Evolutionary conservation across 1,284 basidiomycete genomes (phyloP).

Genomic region (Moesziomyces antarcticus): DNA sequence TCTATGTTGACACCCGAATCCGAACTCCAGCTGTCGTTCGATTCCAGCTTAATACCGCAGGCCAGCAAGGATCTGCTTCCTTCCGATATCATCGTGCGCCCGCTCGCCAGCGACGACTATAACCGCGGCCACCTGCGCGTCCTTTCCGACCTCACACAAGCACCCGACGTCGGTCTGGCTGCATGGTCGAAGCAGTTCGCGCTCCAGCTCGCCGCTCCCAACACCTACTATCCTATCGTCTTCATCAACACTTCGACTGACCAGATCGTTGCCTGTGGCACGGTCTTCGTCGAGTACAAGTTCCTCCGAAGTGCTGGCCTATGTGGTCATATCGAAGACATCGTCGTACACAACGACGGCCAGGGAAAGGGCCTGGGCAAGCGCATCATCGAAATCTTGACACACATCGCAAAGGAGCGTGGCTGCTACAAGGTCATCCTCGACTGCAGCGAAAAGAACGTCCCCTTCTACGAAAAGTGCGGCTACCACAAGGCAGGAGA

Average conservation of each 20-base stretch:
- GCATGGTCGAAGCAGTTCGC: constrained; percentile 69
- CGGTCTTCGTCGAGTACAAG: constrained; percentile 89
- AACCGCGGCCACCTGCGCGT: constrained; percentile 83
- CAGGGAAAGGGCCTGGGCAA: constrained; percentile 92
- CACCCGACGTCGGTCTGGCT: constrained; percentile 79
- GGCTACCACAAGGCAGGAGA: constrained; percentile 71
- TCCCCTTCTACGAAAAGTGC: constrained; percentile 97
- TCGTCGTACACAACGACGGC: constrained; percentile 85
- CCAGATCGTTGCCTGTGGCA: constrained; percentile 84
- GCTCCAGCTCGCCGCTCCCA: constrained; percentile 25
- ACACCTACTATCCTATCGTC: constrained; percentile 82
- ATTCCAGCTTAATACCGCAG: constrained; percentile 75
- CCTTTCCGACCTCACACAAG: constrained; percentile 81
- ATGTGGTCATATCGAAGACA: constrained; percentile 97
- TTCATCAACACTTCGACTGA: constrained; percentile 81
- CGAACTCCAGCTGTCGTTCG: constrained; percentile 80
- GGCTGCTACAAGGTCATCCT: constrained; percentile 95
- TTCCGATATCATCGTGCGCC: constrained; percentile 78
- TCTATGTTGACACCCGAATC: constrained; percentile 75
- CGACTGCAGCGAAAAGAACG: constrained; percentile 90
- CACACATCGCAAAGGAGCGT: constrained; percentile 78
- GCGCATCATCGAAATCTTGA: constrained; percentile 83
- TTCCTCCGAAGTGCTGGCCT: constrained; percentile 83
- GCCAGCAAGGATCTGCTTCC: constrained; percentile 75
- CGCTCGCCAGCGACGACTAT: constrained; percentile 87